Percentiles rank a stretch among this genome's conserved stretches.
phyloP scores from a whole-genome alignment of 2,329 filamentous ascomycete genomes.

The Didymosphaeria variabile region DNA sequence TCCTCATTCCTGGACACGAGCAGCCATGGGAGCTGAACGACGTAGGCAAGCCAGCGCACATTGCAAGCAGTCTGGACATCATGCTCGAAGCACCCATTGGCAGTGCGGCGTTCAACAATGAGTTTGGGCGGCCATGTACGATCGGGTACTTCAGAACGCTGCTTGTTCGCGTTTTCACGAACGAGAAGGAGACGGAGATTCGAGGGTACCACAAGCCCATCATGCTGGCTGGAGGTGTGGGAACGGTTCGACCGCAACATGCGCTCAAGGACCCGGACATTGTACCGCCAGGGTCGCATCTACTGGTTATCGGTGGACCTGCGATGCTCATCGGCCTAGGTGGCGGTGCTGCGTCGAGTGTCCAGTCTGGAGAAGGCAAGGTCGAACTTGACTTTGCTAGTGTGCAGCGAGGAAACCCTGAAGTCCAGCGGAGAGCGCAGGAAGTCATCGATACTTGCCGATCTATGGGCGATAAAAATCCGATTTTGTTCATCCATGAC shows the following conservation, averaged over 20 bases:
- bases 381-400: conserved; percentile 96
- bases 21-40: conserved; percentile 87
- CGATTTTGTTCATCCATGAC: conserved; percentile 97
- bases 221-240: conserved; percentile 96
- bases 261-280: conserved; percentile 83
- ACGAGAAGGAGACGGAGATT: conserved; percentile 71
- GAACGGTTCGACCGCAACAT: conserved; percentile 88
- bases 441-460: conserved; percentile 98
- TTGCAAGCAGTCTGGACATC: conserved; percentile 93
- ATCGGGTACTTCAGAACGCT: conserved; percentile 92
- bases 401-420: conserved; percentile 95
- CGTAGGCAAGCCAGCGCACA: conserved; percentile 87
- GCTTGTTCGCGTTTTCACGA: conserved; percentile 72
- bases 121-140: conserved; percentile 90
- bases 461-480: conserved; percentile 82
- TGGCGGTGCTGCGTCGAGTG: conserved; percentile 92
- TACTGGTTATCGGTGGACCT: conserved; percentile 92
- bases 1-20: conserved; percentile 83
- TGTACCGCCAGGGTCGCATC: conserved; percentile 86
- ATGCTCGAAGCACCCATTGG: conserved; percentile 98
- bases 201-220: conserved; percentile 98
- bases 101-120: conserved; percentile 95
- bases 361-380: conserved; percentile 85
- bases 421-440: conserved; percentile 93
- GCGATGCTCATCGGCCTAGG: conserved; percentile 98